These are phyloP conservation scores for Cyberlindnera euphorbiae DNA, from an alignment of 805 yeast genomes.

Conservation along the genomic window DNA sequence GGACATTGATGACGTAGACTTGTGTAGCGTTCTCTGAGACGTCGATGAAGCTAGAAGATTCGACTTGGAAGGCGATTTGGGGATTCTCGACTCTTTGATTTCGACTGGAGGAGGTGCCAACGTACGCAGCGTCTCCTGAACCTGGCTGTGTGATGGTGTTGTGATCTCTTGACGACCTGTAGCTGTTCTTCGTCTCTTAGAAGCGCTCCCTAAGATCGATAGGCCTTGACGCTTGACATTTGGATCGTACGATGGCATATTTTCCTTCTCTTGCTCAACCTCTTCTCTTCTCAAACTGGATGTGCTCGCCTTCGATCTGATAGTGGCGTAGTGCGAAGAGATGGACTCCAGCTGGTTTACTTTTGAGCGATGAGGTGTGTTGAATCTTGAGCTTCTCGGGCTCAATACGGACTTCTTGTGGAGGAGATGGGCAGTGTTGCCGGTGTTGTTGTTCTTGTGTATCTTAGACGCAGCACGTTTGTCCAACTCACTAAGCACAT, in stretches of 20 bases:
- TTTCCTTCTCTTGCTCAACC: slow-evolving; percentile 23
- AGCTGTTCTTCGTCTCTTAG: slow-evolving; percentile 25
- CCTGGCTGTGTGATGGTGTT: too few species aligned
- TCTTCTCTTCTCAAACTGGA: slow-evolving; percentile 11
- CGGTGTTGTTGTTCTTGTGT: slow-evolving; percentile 1
- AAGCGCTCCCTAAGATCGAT: slow-evolving; percentile 13
- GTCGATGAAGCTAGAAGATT: not conserved
- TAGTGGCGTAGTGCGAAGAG: slow-evolving; percentile 28
- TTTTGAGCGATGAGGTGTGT: slow-evolving; percentile 21
- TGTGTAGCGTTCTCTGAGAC: not conserved
- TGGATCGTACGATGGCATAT: slow-evolving; percentile 22
- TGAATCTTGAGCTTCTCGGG: slow-evolving; percentile 22
- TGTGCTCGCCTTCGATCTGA: slow-evolving; percentile 8
- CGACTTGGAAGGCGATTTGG: slow-evolving; percentile 12
- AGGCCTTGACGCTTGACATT: slow-evolving; percentile 19
- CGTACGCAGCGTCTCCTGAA: too few species aligned
- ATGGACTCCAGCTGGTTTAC: slow-evolving; percentile 31
- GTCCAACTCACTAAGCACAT: slow-evolving; percentile 31
- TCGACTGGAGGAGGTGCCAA: too few species aligned
- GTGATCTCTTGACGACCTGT: slow-evolving; percentile 14
- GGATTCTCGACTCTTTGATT: slow-evolving; percentile 4
- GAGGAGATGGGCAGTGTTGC: slow-evolving; percentile 5
- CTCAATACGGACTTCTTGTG: slow-evolving; percentile 10
- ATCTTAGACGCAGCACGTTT: slow-evolving; percentile 26
- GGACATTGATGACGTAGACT: slow-evolving; percentile 6